These are phyloP conservation scores for Tagetes erecta DNA, from an alignment of 129 eudicot genomes.

Conservation along the genomic window DNA sequence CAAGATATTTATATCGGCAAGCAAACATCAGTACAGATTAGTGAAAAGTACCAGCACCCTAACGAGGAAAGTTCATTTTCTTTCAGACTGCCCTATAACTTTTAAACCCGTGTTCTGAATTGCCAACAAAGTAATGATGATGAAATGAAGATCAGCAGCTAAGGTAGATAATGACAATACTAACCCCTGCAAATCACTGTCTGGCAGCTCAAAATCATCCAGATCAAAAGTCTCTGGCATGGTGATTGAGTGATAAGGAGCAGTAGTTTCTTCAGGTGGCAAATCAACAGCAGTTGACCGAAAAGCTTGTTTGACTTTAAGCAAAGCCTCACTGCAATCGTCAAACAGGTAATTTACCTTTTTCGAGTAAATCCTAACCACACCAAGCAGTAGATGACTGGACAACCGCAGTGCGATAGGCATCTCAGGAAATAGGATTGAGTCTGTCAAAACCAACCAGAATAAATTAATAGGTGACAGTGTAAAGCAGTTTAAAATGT, in stretches of 20 bases:
- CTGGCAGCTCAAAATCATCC: slow-evolving; percentile 98
- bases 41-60: slow-evolving; percentile 11
- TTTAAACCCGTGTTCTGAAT: background rate
- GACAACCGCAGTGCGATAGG: slow-evolving; percentile 97
- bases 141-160: background rate
- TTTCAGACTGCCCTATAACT: background rate
- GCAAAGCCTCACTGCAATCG: slow-evolving; percentile 97
- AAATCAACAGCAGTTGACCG: slow-evolving; percentile 93
- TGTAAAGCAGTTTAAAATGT: background rate
- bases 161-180: slow-evolving; percentile 31
- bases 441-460: slow-evolving; percentile 55
- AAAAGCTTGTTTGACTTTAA: slow-evolving; percentile 93
- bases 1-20: slow-evolving; percentile 30
- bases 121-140: slow-evolving; percentile 9
- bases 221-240: slow-evolving; percentile 96
- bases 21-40: slow-evolving; percentile 28
- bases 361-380: slow-evolving; percentile 89
- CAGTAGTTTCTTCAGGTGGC: slow-evolving; percentile 95
- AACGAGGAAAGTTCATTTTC: background rate
- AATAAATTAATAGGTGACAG: slow-evolving; percentile 2
- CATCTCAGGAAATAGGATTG: slow-evolving; percentile 87
- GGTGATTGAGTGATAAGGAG: slow-evolving; percentile 94
- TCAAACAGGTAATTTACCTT: slow-evolving; percentile 93
- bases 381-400: slow-evolving; percentile 98
- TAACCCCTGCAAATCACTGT: slow-evolving; percentile 84